Evolutionary conservation across 768 basidiomycete species (phyloP), one percentile per base, ranked within the genome.

Genomic region (Scleroderma bovista): DNA sequence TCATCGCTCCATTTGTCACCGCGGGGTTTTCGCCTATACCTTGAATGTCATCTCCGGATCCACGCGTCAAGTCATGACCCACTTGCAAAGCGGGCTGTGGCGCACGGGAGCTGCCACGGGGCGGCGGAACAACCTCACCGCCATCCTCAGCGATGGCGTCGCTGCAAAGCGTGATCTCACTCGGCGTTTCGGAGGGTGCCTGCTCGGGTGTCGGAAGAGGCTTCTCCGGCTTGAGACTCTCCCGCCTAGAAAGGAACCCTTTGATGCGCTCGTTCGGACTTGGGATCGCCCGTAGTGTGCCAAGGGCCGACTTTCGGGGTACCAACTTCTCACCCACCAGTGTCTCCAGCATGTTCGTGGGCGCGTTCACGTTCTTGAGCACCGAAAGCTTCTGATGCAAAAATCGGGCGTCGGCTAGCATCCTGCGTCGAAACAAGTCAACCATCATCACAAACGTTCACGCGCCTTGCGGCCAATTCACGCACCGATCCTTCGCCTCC

Each of bases 401-500:
- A 60, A 80, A 90, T 37, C 71, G 80, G 11, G 84, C 88, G 60
- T 97, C 93, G 52, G 78, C 80, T 46, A 92, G 69, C 59, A 97
- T 74, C 60, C 93, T 95, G 62, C 38, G 47, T 41, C 46, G 32
- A 48, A 55, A 54, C n/a, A 58, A 47, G 38, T 51, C 60, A 47
- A 54, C 56, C 52, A 37, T 43, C 36, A 39, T 44, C 36, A 60
- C 42, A 50, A 43, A 52, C 42, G 51, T 47, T 48, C 45, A 52
- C 47, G 29, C 36, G 34, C 32, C 15, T 38, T 45, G 48, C 44
- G 29, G 37, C 48, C 38, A 31, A 47, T 42, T 51, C 39, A 55
- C 57, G 51, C 57, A 91, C 92, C 92, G 82, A 50, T 82, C 79
- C 72, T 95, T 96, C 20, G 90, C 93, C 52, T 86, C 88, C 51